Evolutionary conservation across 106 monocot genomes (phyloP).

Genomic region (Dendrobium officinale): DNA sequence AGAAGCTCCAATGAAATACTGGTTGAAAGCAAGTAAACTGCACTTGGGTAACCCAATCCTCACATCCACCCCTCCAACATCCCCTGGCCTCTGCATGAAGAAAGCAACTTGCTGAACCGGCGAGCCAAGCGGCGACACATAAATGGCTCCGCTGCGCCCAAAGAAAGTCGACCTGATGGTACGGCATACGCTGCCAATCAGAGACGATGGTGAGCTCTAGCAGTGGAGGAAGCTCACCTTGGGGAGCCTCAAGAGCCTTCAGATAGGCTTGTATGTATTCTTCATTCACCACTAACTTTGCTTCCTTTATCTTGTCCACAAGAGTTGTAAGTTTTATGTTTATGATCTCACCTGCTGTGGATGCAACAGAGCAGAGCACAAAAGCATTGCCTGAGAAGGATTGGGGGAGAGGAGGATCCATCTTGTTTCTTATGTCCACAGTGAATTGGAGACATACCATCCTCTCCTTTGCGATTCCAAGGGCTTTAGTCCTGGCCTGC

Average conservation of each 20-base stretch:
- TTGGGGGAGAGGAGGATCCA: conserved; percentile 27
- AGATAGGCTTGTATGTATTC: conserved; percentile 30
- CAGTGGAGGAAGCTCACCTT: conserved; percentile 18
- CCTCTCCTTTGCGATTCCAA: conserved; percentile 14
- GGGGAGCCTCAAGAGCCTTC: conserved; percentile 26
- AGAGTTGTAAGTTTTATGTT: conserved; percentile 12
- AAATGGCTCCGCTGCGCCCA: conserved; percentile 11
- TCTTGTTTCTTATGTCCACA: conserved; percentile 24
- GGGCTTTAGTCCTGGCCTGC: conserved; percentile 38
- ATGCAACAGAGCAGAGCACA: conserved; percentile 38
- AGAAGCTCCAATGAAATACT: neutral
- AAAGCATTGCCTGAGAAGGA: conserved; percentile 43
- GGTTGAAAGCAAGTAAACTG: neutral
- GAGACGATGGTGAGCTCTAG: conserved; percentile 40
- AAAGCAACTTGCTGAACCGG: conserved; percentile 32
- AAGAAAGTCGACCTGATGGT: conserved; percentile 28
- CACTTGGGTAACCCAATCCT: conserved; percentile 28
- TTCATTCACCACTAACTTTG: conserved; percentile 19
- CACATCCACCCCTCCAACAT: conserved; percentile 29
- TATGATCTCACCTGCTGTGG: conserved; percentile 19
- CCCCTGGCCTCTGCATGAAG: conserved; percentile 41
- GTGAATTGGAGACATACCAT: conserved; percentile 41
- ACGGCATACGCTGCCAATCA: conserved; percentile 44
- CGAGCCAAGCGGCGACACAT: conserved; percentile 21
- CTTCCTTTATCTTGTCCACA: conserved; percentile 25